These are phyloP conservation scores for Aspergillus unguis DNA, from an alignment of 2,329 filamentous ascomycete genomes.

Conservation along the genomic window DNA sequence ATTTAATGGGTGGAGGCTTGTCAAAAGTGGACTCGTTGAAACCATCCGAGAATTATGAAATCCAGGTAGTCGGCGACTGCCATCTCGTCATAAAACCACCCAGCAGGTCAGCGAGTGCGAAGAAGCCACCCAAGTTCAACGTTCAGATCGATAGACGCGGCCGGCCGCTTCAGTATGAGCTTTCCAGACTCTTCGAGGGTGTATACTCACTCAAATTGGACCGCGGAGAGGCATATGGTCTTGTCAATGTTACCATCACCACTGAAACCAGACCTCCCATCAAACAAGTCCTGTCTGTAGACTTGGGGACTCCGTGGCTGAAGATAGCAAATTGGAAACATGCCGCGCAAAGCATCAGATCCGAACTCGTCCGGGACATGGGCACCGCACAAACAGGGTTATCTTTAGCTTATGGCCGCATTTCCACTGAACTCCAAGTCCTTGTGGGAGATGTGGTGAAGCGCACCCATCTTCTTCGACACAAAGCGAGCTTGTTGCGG, in stretches of 20 bases:
- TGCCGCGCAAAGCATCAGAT: constrained; percentile 35
- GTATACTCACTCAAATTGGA: constrained; percentile 53
- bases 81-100: constrained; percentile 54
- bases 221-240: constrained; percentile 48
- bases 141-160: constrained; percentile 48
- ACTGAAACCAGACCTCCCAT: constrained; percentile 34
- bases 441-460: constrained; percentile 38
- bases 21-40: constrained; percentile 22
- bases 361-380: constrained; percentile 37
- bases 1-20: constrained; percentile 24
- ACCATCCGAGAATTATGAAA: constrained; percentile 45
- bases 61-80: constrained; percentile 54
- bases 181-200: constrained; percentile 52
- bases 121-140: constrained; percentile 47
- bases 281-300: constrained; percentile 37
- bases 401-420: constrained; percentile 35
- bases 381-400: constrained; percentile 37
- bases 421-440: constrained; percentile 39
- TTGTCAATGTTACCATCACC: constrained; percentile 49
- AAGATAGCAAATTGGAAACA: constrained; percentile 47
- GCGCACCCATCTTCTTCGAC: constrained; percentile 32
- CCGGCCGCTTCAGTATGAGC: constrained; percentile 41
- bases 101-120: constrained; percentile 39
- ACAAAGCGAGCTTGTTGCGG: constrained; percentile 27
- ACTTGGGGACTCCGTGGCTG: constrained; percentile 47